Base-by-base conservation (phyloP, 192 early-diverging fungal species). In the Coemansia sp. region DNA sequence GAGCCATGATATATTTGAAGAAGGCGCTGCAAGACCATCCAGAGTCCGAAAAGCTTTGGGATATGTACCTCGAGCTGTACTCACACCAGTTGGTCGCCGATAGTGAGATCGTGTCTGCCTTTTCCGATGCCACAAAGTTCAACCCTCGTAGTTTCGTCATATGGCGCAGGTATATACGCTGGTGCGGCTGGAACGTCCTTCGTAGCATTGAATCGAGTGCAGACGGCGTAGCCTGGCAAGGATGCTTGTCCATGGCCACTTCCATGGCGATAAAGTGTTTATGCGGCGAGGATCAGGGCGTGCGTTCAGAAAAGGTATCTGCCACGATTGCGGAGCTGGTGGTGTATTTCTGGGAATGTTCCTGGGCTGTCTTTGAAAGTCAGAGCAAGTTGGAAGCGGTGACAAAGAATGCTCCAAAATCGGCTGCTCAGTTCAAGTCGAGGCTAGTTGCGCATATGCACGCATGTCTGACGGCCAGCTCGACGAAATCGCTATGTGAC, bases 11-110 rank as follows among this genome's bases (percentile, higher is more conserved):
- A 37, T 44, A 34, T 14, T 54, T 75, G 36, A 47, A 55, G 45
- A 42, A 63, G 11, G 50, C 64, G 19, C 44, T 75, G 3, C 67
- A 70, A 45, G 19, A n/a, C 34, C 36, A 59, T 10, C 74, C 74
- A 7, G 41, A 54, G 5, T 70, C 74, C 10, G 74, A 75, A 45
- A 45, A 59, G 29, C 74, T 75, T 34, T 75, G 74, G 74, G 74
- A 75, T 36, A 25, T 75, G 14, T 75, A 70, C 31, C 38, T 75
- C 23, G 74, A 75, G 60, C 67, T 75, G 37, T 75, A 70, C 44
- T 34, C 62, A 17, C 63, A 68, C 28, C 74, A 75, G 25, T n/a
- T 33, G 2, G 56, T 56, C 5, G 25, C 53, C 2, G 52, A 63
- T 0, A 34, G 62, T 19, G 74, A 75, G 37, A 40, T 59, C 38